A percentile compares a stretch with the other conserved stretches of the same genome.
These are phyloP conservation scores for Sapria himalayana DNA, from an alignment of 345 rosid species.

Conservation along the genomic window DNA sequence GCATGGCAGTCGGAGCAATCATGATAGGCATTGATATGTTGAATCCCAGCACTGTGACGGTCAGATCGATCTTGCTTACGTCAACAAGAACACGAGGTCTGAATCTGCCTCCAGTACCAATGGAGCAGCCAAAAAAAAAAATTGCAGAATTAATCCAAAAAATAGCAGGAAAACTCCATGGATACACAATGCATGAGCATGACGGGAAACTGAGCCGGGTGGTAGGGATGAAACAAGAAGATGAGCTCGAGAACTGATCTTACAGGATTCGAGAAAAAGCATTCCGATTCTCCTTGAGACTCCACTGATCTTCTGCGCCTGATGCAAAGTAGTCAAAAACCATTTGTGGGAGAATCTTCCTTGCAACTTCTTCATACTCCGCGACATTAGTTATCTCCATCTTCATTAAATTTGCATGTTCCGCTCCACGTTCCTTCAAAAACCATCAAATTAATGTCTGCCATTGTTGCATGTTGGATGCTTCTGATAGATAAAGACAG, in stretches of 20 bases:
- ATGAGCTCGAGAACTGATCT: too few species aligned
- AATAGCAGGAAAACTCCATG: too few species aligned
- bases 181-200: too few species aligned
- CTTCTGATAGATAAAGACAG: too few species aligned
- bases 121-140: not conserved
- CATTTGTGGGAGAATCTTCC: slow-evolving; percentile 81
- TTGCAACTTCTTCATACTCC: slow-evolving; percentile 78
- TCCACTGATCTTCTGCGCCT: slow-evolving; percentile 97
- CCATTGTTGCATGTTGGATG: too few species aligned
- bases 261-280: slow-evolving; percentile 84
- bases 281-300: slow-evolving; percentile 55
- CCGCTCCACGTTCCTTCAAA: not conserved
- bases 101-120: slow-evolving; percentile 23
- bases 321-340: slow-evolving; percentile 80
- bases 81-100: slow-evolving; percentile 82
- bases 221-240: too few species aligned
- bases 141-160: not conserved
- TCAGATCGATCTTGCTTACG: slow-evolving; percentile 65
- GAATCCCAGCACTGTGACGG: slow-evolving; percentile 60
- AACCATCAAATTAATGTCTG: not conserved
- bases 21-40: slow-evolving; percentile 88
- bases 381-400: slow-evolving; percentile 78
- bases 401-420: slow-evolving; percentile 6
- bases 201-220: too few species aligned
- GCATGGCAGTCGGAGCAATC: slow-evolving; percentile 96